phyloP scores from a whole-genome alignment of 2,329 filamentous ascomycete species.

The Blumeriella jaapii region DNA sequence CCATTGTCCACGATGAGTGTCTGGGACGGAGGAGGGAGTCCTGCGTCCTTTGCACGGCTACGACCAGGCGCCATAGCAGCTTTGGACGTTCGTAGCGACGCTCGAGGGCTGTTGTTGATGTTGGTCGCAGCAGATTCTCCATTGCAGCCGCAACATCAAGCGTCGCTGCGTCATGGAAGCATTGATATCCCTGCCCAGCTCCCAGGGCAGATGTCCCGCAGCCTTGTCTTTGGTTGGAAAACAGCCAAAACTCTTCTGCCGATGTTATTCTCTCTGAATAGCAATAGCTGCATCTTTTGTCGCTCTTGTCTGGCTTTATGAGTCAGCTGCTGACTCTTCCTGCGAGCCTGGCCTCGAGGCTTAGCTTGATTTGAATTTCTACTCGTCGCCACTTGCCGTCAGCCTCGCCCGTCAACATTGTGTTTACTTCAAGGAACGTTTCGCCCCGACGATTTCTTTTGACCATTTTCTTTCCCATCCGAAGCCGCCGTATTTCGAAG shows the following conservation, averaged over 20 bases:
- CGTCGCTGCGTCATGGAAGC: too few relatives aligned
- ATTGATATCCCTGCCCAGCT: too few relatives aligned
- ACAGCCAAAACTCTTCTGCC: neutral
- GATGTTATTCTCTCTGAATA: neutral
- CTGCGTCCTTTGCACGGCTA: conserved; percentile 23
- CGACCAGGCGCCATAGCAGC: neutral
- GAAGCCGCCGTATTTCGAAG: conserved; percentile 26
- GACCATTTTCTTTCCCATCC: conserved; percentile 14
- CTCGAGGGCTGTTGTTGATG: too few relatives aligned
- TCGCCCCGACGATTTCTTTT: too few relatives aligned
- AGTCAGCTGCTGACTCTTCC: neutral
- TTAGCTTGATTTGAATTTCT: neutral
- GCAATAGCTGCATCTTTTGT: neutral
- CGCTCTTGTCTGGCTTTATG: neutral
- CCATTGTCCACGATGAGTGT: conserved; percentile 93
- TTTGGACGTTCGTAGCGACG: too few relatives aligned
- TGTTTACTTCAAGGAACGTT: neutral
- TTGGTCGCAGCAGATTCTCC: too few relatives aligned
- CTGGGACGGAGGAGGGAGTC: conserved; percentile 41
- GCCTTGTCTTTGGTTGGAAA: neutral
- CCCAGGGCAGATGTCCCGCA: neutral
- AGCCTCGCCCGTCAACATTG: conserved; percentile 12
- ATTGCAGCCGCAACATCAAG: too few relatives aligned
- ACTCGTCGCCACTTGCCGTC: conserved; percentile 6
- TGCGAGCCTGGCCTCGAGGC: neutral